phyloP scores from a whole-genome alignment of 352 stramenopile species.

The Pythium utonaiense region DNA sequence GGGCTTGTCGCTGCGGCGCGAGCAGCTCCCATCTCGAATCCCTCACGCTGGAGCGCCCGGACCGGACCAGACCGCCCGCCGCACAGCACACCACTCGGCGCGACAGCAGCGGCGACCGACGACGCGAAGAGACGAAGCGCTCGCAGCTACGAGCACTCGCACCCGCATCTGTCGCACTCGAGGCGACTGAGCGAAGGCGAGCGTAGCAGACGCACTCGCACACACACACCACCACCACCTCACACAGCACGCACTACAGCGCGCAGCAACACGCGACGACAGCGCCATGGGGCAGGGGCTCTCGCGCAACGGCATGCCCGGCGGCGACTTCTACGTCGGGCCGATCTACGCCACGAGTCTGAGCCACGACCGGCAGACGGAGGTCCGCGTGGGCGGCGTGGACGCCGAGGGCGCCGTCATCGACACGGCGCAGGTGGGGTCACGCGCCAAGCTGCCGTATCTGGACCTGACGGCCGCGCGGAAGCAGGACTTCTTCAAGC shows the following conservation, averaged over 20 bases:
- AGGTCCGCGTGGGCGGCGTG: constrained; percentile 59
- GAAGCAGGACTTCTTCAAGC: constrained; percentile 75
- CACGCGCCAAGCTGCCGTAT: constrained; percentile 60
- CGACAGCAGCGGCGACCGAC: not conserved
- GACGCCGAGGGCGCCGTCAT: constrained; percentile 27
- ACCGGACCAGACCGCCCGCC: constrained; percentile 1
- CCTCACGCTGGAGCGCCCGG: not conserved
- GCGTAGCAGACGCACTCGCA: not conserved
- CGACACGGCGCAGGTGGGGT: constrained; percentile 69
- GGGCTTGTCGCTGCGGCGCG: not conserved
- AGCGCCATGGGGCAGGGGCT: constrained; percentile 55
- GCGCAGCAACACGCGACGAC: not conserved
- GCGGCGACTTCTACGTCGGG: constrained; percentile 78
- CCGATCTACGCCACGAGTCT: constrained; percentile 82
- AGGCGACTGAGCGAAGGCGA: too few relatives aligned
- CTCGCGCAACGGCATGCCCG: constrained; percentile 56
- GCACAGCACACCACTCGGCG: not conserved
- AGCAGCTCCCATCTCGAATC: not conserved
- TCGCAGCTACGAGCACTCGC: not conserved
- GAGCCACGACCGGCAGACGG: constrained; percentile 83
- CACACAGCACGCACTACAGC: too few relatives aligned
- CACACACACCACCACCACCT: too few relatives aligned
- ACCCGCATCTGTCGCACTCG: not conserved
- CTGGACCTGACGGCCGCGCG: constrained; percentile 55
- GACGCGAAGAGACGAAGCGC: constrained; percentile 3